Conservation (phyloP, 495 filamentous ascomycete genomes). For the Talaromyces liani region DNA sequence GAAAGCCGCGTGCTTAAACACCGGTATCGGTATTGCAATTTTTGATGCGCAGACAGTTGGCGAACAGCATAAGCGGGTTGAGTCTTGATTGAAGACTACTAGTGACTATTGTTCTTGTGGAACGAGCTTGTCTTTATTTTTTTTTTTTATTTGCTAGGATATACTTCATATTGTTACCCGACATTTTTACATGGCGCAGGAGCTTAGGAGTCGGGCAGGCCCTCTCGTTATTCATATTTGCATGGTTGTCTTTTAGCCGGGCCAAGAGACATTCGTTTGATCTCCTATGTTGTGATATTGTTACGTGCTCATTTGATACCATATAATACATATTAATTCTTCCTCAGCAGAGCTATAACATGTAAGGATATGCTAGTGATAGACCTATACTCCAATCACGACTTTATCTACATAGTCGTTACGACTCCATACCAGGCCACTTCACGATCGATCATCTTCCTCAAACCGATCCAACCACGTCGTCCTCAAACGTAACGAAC, state of each 20-base stretch:
- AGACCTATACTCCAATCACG: too few species aligned
- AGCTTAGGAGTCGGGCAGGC: slow-evolving; percentile 8
- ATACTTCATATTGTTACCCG: slow-evolving; percentile 3
- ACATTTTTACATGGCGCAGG: slow-evolving; percentile 10
- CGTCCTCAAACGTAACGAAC: too few species aligned
- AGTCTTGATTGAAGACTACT: neutral
- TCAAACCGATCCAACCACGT: neutral
- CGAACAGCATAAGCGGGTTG: neutral
- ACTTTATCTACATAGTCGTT: too few species aligned
- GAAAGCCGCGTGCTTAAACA: slow-evolving; percentile 1
- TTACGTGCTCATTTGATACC: slow-evolving; percentile 3
- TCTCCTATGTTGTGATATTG: slow-evolving; percentile 8
- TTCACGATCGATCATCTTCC: neutral
- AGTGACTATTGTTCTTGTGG: neutral
- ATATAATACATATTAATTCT: slow-evolving; percentile 1
- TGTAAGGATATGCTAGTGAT: too few species aligned
- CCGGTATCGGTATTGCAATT: neutral
- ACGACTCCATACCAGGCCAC: neutral
- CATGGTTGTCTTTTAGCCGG: slow-evolving; percentile 9
- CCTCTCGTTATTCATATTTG: slow-evolving; percentile 7
- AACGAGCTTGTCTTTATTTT: neutral
- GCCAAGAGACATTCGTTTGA: slow-evolving; percentile 10
- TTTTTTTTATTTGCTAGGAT: neutral
- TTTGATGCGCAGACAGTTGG: neutral
- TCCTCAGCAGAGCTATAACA: too few species aligned